Evolutionary conservation across 2,329 filamentous ascomycete species (phyloP).

Genomic region (Ramularia collo-cygni): DNA sequence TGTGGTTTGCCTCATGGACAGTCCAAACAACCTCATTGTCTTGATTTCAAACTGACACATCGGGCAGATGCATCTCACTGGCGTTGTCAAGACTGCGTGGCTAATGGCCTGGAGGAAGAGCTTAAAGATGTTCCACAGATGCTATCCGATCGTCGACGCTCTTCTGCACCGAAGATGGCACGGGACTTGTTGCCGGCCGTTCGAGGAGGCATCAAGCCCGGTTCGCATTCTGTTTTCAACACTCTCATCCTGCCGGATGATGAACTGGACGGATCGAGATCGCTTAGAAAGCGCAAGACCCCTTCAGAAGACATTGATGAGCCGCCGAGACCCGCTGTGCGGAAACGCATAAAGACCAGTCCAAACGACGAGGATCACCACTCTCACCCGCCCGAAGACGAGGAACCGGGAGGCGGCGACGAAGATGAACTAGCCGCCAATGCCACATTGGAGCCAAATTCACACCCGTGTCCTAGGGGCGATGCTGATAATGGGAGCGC

Average conservation of each 20-base stretch:
- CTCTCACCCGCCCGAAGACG: conserved; percentile 8
- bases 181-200: conserved; percentile 63
- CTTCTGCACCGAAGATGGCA: conserved; percentile 59
- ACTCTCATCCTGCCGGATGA: conserved; percentile 65
- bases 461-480: conserved; percentile 5
- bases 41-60: conserved; percentile 20
- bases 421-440: conserved; percentile 16
- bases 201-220: conserved; percentile 56
- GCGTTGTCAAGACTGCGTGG: conserved; percentile 55
- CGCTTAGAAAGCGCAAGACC: conserved; percentile 73
- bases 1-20: conserved; percentile 5
- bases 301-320: conserved; percentile 54
- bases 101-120: conserved; percentile 44
- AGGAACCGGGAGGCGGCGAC: conserved; percentile 18
- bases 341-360: conserved; percentile 38
- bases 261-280: conserved; percentile 66
- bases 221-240: conserved; percentile 72
- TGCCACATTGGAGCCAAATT: conserved; percentile 11
- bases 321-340: conserved; percentile 29
- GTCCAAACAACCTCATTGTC: conserved; percentile 11
- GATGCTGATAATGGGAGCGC: conserved; percentile 19
- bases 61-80: conserved; percentile 50
- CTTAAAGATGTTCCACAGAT: conserved; percentile 33
- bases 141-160: conserved; percentile 43
- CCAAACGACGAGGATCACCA: conserved; percentile 27